Base-by-base conservation (phyloP, 164 flowering plant species). In the Liquidambar formosana region DNA sequence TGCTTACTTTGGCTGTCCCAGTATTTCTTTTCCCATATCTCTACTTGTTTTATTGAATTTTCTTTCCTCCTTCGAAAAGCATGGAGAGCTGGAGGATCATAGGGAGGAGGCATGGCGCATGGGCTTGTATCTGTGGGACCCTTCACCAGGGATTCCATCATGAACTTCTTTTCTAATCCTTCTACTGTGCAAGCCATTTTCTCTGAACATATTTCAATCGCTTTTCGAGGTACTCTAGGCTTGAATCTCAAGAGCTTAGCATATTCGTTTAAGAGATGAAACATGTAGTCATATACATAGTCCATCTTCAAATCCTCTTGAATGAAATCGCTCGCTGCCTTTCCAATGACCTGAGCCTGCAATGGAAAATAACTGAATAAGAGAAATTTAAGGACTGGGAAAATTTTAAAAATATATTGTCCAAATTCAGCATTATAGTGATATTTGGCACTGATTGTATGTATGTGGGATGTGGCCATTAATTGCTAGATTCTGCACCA, bases 251-350 rank as follows among this genome's bases (percentile, higher is more conserved):
- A 65, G 27, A 89, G 88, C 78, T 84, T 89, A 1, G 91, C 65
- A 18, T 89, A 89, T 69, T 85, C 84, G 28, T 16, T 85, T 23
- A 89, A 70, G 44, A 85, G 83, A 77, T 88, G 91, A 60, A 86
- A 84, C 91, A 89, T 89, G 83, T 89, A 89, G 57, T 89, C 93
- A 54, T 89, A 89, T 21, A 89, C 88, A 62, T 80, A 72, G 1
- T 87, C 89, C 82, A 89, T 84, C 76, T 81, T 83, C 76, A 85
- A 49, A 12, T 89, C 84, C 57, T 87, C 77, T 57, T 68, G 80
- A 1, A 89, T 76, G 73, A 85, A 89, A 8, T 75, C 58, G 64
- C 88, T 85, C 0, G 83, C 89, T 26, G 83, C 82, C 68, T 73
- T 89, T 19, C 88, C 93, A 8, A 89, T 83, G 0, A 15, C 78